Evolutionary conservation across 2,329 filamentous ascomycete species (phyloP).

Genomic region (Hirsutella thompsonii): DNA sequence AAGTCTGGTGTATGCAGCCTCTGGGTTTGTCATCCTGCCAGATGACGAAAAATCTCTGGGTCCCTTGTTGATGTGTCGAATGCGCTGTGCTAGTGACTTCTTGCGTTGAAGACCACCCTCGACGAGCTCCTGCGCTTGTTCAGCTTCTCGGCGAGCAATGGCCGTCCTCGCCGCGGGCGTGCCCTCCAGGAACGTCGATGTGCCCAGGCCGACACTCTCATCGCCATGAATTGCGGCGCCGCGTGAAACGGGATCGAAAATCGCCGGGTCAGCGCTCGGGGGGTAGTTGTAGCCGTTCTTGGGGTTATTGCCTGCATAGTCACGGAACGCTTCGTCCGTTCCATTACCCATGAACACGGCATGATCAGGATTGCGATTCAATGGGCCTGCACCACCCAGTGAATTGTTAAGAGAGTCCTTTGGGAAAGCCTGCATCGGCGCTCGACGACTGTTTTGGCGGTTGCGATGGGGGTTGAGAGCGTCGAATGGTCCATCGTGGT

Average conservation of each 20-base stretch:
- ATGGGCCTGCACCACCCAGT: conserved; percentile 73
- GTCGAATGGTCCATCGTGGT: conserved; percentile 95
- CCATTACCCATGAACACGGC: conserved; percentile 73
- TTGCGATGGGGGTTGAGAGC: conserved; percentile 93
- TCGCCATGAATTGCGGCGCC: conserved; percentile 71
- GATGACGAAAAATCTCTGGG: conserved; percentile 46
- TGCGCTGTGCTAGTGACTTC: conserved; percentile 87
- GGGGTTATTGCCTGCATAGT: conserved; percentile 42
- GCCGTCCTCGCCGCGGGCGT: conserved; percentile 73
- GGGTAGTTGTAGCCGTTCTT: conserved; percentile 14
- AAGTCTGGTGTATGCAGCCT: conserved; percentile 29
- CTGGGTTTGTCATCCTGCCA: conserved; percentile 45
- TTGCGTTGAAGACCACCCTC: conserved; percentile 64
- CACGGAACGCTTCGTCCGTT: conserved; percentile 74
- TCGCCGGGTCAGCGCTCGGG: conserved; percentile 27
- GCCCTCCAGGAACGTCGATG: conserved; percentile 90
- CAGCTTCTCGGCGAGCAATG: conserved; percentile 63
- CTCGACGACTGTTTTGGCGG: conserved; percentile 64
- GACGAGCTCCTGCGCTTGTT: conserved; percentile 45
- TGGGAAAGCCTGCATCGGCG: conserved; percentile 94
- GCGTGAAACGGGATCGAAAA: conserved; percentile 57
- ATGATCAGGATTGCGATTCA: conserved; percentile 72
- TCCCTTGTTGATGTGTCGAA: conserved; percentile 71
- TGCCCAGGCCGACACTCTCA: conserved; percentile 73
- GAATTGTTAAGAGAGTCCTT: conserved; percentile 87